Base-by-base conservation (phyloP, 148 eudicot species). In the Selenicereus undatus region DNA sequence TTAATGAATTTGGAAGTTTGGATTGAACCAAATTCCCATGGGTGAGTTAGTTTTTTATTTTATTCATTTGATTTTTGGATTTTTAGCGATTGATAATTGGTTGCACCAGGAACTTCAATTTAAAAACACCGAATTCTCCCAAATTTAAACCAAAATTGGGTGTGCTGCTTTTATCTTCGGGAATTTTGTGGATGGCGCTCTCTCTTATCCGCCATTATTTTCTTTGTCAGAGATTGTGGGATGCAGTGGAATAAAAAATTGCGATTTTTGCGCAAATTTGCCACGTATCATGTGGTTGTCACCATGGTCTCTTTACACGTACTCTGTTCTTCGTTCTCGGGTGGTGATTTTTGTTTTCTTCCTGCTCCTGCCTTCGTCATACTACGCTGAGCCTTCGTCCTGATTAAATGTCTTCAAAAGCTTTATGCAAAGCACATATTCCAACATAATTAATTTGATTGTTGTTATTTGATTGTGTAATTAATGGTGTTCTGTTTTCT, bases 1-100 rank as follows among this genome's bases (percentile, higher is more conserved):
- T 71, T 73, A 71, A 79, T 54, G 64, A 60, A n/a, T 60, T 60
- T 56, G 51, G 52, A 80, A 73, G 43, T 60, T 64, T 81, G 74
- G 83, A 21, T 75, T 75, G 74, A 81, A 43, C 35, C 74, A 74
- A 65, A 27, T 74, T 29, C 51, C 4, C 12, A 11, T 74, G 72
- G 82, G 73, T 60, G 73, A 71, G 80, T 76, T 60, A 29, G 27
- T 79, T 42, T 14, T 79, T 68, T 5, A 30, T 50, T 48, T 78
- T 21, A 11, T 36, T 71, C 42, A 3, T 36, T 71, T 18, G 48
- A 22, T 64, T 64, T n/a, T 24, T 64, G 68, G 68, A 24, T n/a
- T 64, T 64, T n/a, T 22, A 27, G 26, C 11, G 43, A 39, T 2
- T 39, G 43, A 4, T 39, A 39, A n/a, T 64, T 22, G 27, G 8